Percentiles rank a stretch among this genome's conserved stretches.
These are phyloP conservation scores for Malassezia sp. DNA, from an alignment of 1,284 basidiomycete genomes.

Conservation along the genomic window DNA sequence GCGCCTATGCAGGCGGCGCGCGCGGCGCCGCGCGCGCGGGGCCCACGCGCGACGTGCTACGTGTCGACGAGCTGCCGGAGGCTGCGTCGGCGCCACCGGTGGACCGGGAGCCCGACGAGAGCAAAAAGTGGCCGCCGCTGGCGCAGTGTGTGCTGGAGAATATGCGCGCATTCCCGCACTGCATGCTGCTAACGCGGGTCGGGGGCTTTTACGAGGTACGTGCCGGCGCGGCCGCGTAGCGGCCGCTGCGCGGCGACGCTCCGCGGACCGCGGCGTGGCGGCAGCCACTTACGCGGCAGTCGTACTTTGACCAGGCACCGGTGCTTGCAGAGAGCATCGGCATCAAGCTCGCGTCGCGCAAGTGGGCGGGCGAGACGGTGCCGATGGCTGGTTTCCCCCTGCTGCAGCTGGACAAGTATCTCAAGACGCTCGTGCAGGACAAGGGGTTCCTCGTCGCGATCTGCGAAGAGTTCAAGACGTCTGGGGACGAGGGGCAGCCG, in stretches of 20 bases:
- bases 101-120: no score
- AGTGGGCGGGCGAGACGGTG: slow-evolving; percentile 32
- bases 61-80: no score
- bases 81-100: neutral
- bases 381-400: slow-evolving; percentile 44
- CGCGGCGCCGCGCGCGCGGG: no score
- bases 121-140: slow-evolving; percentile 40
- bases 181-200: slow-evolving; percentile 41
- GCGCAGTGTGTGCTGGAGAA: slow-evolving; percentile 35
- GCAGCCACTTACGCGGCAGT: slow-evolving; percentile 10
- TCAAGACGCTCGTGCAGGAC: slow-evolving; percentile 40
- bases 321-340: slow-evolving; percentile 23
- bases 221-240: neutral
- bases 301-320: slow-evolving; percentile 43
- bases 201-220: slow-evolving; percentile 41
- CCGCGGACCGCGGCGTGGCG: no score
- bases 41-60: no score
- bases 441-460: slow-evolving; percentile 38
- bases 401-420: slow-evolving; percentile 42
- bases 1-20: no score
- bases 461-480: slow-evolving; percentile 35
- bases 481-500: slow-evolving; percentile 18
- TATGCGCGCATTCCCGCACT: slow-evolving; percentile 29
- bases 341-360: slow-evolving; percentile 36
- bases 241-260: no score